A percentile compares a stretch with the other conserved stretches of the same genome.
Conservation (phyloP, 2,329 filamentous ascomycete genomes). For the Fusarium falciforme region DNA sequence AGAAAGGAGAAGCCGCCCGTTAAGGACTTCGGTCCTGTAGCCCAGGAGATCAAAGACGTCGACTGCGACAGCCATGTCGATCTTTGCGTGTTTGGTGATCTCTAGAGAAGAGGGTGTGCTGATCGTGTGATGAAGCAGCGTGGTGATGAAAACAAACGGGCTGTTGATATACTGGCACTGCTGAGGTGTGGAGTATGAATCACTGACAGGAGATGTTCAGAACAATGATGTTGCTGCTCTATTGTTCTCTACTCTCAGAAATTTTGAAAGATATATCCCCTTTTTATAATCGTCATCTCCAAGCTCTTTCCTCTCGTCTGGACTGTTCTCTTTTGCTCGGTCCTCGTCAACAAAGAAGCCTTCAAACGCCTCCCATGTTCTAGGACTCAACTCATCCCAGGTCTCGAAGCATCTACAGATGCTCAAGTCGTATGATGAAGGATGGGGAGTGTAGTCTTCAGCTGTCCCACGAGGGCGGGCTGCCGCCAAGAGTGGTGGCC, state of each 20-base stretch:
- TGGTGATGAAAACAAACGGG: neutral
- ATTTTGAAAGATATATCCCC: neutral
- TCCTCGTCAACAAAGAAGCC: neutral
- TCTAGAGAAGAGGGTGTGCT: neutral
- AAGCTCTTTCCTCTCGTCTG: neutral
- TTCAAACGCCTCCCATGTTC: neutral
- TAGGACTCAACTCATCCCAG: neutral
- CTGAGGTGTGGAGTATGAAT: neutral
- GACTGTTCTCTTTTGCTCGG: neutral
- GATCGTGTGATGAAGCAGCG: neutral
- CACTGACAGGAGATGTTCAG: neutral
- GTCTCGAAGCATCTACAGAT: neutral
- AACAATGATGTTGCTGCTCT: neutral
- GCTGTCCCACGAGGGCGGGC: neutral
- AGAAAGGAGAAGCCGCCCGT: constrained; percentile 6
- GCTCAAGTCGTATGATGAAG: neutral
- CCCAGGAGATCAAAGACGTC: neutral
- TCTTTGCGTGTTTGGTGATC: neutral
- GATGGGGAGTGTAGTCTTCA: neutral
- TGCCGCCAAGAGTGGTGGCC: neutral
- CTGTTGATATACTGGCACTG: neutral
- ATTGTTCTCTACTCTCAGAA: neutral
- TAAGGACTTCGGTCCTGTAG: neutral
- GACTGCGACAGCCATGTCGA: neutral
- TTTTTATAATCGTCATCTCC: neutral